Percentiles rank a stretch among this genome's conserved stretches.
These are phyloP conservation scores for Tuctoria greenei DNA, from an alignment of 176 grass and related monocot species.

Conservation along the genomic window DNA sequence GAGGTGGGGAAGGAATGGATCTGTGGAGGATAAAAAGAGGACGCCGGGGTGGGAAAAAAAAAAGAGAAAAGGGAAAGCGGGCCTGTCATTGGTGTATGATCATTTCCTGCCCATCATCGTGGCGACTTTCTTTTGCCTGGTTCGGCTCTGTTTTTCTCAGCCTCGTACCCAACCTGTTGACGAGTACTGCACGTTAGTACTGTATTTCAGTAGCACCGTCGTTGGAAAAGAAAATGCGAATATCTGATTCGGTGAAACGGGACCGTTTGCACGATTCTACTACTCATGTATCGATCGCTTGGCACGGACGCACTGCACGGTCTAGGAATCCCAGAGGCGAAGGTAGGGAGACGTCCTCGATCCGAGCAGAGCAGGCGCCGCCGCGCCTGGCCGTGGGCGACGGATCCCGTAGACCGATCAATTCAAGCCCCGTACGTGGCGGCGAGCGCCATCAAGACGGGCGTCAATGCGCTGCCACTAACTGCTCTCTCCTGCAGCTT, in stretches of 20 bases:
- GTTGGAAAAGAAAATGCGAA: too few species aligned
- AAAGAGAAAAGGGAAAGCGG: constrained; percentile 18
- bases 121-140: not conserved
- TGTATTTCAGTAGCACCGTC: too few species aligned
- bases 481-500: not conserved
- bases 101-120: constrained; percentile 13
- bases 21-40: not conserved
- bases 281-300: not conserved
- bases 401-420: constrained; percentile 39
- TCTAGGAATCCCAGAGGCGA: not conserved
- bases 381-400: not conserved
- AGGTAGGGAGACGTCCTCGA: not conserved
- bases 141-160: not conserved
- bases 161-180: not conserved
- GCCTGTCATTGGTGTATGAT: constrained; percentile 28
- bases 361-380: not conserved
- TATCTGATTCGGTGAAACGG: not conserved
- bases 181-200: not conserved
- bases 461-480: constrained; percentile 38
- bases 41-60: not conserved
- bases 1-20: not conserved
- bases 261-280: not conserved
- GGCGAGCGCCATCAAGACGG: constrained; percentile 13
- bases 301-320: too few species aligned
- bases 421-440: constrained; percentile 43